Conservation (phyloP, 768 basidiomycete species). For the Hysterangium stoloniferum region DNA sequence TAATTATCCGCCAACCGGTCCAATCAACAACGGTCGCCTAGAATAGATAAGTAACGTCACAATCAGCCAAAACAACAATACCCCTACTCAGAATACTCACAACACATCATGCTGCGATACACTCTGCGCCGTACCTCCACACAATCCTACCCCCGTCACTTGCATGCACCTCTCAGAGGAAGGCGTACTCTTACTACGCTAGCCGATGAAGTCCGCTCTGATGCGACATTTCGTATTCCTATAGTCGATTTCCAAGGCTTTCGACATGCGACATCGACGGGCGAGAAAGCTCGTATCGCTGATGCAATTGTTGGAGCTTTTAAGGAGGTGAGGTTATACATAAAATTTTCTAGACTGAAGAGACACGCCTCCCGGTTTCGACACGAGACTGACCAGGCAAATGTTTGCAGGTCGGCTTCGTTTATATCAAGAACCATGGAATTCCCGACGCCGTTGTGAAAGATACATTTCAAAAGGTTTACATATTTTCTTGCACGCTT, state of each 20-base stretch:
- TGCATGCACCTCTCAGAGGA: too few species aligned
- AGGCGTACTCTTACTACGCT: constrained; percentile 13
- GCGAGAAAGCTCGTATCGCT: constrained; percentile 57
- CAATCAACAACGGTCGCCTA: too few species aligned
- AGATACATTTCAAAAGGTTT: constrained; percentile 59
- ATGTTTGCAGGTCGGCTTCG: constrained; percentile 47
- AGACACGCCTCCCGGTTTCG: too few species aligned
- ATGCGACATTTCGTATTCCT: constrained; percentile 54
- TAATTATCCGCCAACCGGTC: too few species aligned
- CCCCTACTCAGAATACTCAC: too few species aligned
- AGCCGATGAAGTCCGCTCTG: constrained; percentile 28
- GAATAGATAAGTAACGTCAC: too few species aligned
- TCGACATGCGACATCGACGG: constrained; percentile 36
- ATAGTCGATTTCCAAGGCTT: constrained; percentile 74
- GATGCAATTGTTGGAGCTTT: constrained; percentile 58
- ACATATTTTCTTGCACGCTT: not conserved
- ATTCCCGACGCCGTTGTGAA: constrained; percentile 50
- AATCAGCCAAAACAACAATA: too few species aligned
- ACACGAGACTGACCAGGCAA: not conserved
- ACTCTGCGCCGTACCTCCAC: too few species aligned
- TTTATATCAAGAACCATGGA: constrained; percentile 71
- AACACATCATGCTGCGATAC: too few species aligned
- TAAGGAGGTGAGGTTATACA: constrained; percentile 40
- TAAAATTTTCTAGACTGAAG: constrained; percentile 10
- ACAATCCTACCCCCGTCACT: too few species aligned